Evolutionary conservation across 441 rosid species (phyloP).

Genomic region (Theobroma grandiflorum): DNA sequence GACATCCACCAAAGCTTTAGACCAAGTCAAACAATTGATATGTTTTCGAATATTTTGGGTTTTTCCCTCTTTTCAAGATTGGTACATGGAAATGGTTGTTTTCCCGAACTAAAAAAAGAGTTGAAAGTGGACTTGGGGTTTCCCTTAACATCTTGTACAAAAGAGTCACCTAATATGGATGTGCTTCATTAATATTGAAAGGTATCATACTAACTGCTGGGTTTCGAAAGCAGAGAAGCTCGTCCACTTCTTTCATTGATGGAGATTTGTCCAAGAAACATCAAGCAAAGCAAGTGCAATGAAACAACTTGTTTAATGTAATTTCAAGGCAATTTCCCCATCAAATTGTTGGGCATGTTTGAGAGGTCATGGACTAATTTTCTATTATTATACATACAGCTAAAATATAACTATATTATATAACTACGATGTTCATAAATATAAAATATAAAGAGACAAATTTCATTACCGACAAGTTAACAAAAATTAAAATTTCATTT

Average conservation of each 20-base stretch:
- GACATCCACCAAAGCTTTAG: slow-evolving; percentile 25
- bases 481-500: too few species aligned
- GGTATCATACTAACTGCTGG: not conserved
- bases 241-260: too few species aligned
- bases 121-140: not conserved
- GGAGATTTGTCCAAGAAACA: not conserved
- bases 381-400: too few species aligned
- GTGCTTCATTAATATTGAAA: not conserved
- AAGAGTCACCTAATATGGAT: not conserved
- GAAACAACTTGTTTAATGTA: too few species aligned
- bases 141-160: not conserved
- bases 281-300: not conserved
- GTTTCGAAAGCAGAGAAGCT: not conserved
- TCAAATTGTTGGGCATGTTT: too few species aligned
- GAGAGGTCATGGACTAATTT: too few species aligned
- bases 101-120: not conserved
- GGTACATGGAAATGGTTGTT: not conserved
- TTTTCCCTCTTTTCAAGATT: not conserved
- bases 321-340: not conserved
- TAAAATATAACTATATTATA: too few species aligned
- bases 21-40: slow-evolving; percentile 36
- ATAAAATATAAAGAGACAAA: too few species aligned
- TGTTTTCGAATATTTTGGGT: not conserved
- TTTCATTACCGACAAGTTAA: too few species aligned
- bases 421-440: not conserved